phyloP scores from a whole-genome alignment of 2,329 filamentous ascomycete genomes.

The Lachnellula willkommii region DNA sequence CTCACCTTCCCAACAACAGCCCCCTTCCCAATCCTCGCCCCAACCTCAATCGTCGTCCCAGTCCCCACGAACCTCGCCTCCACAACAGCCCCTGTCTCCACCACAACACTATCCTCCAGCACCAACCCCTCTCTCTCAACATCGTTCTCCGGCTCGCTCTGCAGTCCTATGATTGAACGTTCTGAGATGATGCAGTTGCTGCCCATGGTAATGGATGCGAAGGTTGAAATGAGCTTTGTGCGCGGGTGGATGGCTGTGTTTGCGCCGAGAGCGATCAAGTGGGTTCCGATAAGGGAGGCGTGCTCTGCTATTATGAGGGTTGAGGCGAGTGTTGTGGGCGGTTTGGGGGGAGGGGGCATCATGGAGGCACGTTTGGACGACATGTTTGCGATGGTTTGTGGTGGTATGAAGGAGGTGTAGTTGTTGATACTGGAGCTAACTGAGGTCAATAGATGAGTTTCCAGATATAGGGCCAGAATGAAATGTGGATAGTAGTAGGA shows the following conservation, averaged over 20 bases:
- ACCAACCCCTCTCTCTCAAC: slow-evolving; percentile 36
- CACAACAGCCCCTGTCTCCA: slow-evolving; percentile 47
- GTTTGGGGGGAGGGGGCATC: slow-evolving; percentile 49
- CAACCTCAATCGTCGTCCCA: slow-evolving; percentile 46
- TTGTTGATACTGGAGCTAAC: slow-evolving; percentile 1
- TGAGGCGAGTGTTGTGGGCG: slow-evolving; percentile 55
- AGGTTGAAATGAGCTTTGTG: slow-evolving; percentile 68
- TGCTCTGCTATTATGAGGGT: slow-evolving; percentile 58
- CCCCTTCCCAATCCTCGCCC: slow-evolving; percentile 54
- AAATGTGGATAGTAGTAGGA: not conserved
- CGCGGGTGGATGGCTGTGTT: slow-evolving; percentile 84
- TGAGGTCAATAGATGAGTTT: not conserved
- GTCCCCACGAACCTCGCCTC: slow-evolving; percentile 48
- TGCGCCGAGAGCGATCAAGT: slow-evolving; percentile 72
- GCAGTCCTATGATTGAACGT: slow-evolving; percentile 49
- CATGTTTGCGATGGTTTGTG: not conserved
- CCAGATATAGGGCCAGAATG: not conserved
- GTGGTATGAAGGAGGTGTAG: not conserved
- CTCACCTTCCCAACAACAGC: slow-evolving; percentile 58
- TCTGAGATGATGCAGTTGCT: slow-evolving; percentile 80
- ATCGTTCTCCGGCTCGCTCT: slow-evolving; percentile 28
- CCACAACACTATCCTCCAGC: slow-evolving; percentile 55
- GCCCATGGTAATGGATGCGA: slow-evolving; percentile 75
- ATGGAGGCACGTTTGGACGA: slow-evolving; percentile 41
- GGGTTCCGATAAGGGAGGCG: slow-evolving; percentile 60